These are phyloP conservation scores for Aspergillus pseudoterreus DNA, from an alignment of 2,329 filamentous ascomycete genomes.

Conservation along the genomic window DNA sequence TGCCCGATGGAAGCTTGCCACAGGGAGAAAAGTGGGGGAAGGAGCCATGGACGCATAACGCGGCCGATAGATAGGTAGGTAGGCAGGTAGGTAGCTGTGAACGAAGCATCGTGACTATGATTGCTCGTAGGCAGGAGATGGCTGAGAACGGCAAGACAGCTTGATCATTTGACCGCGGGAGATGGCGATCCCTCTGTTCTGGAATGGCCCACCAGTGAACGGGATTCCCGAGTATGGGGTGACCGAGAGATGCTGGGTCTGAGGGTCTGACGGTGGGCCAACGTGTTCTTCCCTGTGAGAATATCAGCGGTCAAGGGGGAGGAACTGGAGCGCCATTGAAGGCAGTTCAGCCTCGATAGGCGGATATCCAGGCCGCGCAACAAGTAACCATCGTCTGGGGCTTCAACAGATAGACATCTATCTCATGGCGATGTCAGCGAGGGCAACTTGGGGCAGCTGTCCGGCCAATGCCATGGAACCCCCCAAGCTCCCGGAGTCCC, in stretches of 20 bases:
- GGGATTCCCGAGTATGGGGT: slow-evolving; percentile 19
- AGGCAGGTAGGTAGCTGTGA: slow-evolving; percentile 2
- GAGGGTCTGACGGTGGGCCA: slow-evolving; percentile 1
- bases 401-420: too few species aligned
- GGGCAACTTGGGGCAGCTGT: neutral
- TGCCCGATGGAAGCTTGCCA: slow-evolving; percentile 15
- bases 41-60: slow-evolving; percentile 6
- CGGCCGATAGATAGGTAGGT: slow-evolving; percentile 3
- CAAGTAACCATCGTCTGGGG: neutral
- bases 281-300: neutral
- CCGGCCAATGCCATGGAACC: neutral
- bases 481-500: neutral
- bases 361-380: neutral
- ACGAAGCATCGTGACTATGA: slow-evolving; percentile 10
- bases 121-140: slow-evolving; percentile 3
- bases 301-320: neutral
- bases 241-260: slow-evolving; percentile 14
- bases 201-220: slow-evolving; percentile 17
- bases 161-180: slow-evolving; percentile 17
- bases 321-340: neutral
- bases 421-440: neutral
- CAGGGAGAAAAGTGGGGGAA: slow-evolving; percentile 9
- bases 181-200: slow-evolving; percentile 12
- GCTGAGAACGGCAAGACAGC: slow-evolving; percentile 12
- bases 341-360: neutral